Percentiles rank a stretch among this genome's conserved stretches.
Conservation (phyloP, 1,284 basidiomycete species). For the Agaricales sp. region DNA sequence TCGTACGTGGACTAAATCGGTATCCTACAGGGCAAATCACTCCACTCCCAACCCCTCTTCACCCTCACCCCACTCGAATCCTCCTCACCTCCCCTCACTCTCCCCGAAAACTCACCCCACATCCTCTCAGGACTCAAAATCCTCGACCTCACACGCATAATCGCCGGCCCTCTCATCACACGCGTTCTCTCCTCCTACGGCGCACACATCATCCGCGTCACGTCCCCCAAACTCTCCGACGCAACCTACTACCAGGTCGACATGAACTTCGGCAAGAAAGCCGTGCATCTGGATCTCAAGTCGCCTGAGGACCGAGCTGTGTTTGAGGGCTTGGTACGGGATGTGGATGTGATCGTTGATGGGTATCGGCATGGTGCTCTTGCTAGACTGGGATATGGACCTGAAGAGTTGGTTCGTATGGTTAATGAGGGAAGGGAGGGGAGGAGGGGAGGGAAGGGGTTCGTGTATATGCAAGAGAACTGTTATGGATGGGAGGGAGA, state of each 20-base stretch:
- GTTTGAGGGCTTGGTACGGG: slow-evolving; percentile 9
- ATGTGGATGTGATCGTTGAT: slow-evolving; percentile 17
- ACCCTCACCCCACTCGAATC: neutral
- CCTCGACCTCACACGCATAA: slow-evolving; percentile 19
- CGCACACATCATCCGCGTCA: slow-evolving; percentile 18
- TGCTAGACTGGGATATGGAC: slow-evolving; percentile 19
- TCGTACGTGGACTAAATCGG: neutral
- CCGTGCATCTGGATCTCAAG: slow-evolving; percentile 17
- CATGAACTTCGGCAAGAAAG: slow-evolving; percentile 20
- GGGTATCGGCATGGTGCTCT: slow-evolving; percentile 20
- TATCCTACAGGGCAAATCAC: neutral
- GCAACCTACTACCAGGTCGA: slow-evolving; percentile 14
- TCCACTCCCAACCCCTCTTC: neutral
- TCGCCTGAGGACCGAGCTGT: slow-evolving; percentile 14
- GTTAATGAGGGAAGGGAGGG: slow-evolving; percentile 11
- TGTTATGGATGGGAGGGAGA: slow-evolving; percentile 13
- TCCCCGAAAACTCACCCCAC: neutral
- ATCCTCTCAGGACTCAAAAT: slow-evolving; percentile 17
- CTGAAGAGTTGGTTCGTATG: slow-evolving; percentile 16
- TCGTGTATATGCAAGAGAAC: slow-evolving; percentile 19
- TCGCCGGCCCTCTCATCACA: slow-evolving; percentile 17
- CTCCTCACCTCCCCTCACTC: neutral
- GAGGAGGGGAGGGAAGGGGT: too few relatives aligned
- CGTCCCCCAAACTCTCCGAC: slow-evolving; percentile 18
- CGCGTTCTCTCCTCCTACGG: slow-evolving; percentile 19